phyloP scores from a whole-genome alignment of 2,329 filamentous ascomycete genomes.

The Aspergillus fischeri region DNA sequence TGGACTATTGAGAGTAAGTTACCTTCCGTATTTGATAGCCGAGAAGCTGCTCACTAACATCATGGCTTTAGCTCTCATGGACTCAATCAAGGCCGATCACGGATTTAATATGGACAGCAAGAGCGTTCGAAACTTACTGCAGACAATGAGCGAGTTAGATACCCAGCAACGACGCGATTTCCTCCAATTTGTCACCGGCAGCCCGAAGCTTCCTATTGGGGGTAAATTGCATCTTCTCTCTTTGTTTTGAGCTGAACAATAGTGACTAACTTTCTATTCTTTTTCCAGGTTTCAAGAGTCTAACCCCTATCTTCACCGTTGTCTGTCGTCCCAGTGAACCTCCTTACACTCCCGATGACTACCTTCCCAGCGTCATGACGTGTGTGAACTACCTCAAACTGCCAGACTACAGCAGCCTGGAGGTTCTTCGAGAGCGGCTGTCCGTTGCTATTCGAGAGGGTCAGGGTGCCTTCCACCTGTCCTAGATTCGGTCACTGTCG shows the following conservation, averaged over 20 bases:
- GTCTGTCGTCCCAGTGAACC: constrained; percentile 98
- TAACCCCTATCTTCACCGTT: constrained; percentile 98
- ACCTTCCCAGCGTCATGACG: constrained; percentile 99
- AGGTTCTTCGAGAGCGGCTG: constrained; percentile 72
- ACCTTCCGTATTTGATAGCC: not conserved
- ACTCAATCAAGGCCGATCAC: constrained; percentile 97
- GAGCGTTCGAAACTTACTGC: constrained; percentile 87
- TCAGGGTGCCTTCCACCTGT: constrained; percentile 95
- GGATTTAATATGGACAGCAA: constrained; percentile 98
- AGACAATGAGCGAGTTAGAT: constrained; percentile 86
- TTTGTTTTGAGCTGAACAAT: constrained; percentile 20
- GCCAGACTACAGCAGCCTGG: constrained; percentile 81
- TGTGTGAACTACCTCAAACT: constrained; percentile 99
- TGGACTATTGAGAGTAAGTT: constrained; percentile 93
- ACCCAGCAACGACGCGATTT: constrained; percentile 79
- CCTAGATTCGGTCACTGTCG: constrained; percentile 43
- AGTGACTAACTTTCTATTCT: constrained; percentile 19
- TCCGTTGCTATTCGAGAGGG: constrained; percentile 87
- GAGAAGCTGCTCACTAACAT: constrained; percentile 22
- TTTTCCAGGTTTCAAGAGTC: constrained; percentile 78
- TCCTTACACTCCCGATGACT: constrained; percentile 91
- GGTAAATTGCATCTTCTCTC: constrained; percentile 51
- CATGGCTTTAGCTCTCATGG: constrained; percentile 69
- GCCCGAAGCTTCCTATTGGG: constrained; percentile 95
- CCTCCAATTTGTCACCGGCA: constrained; percentile 95